Evolutionary conservation across 1,284 basidiomycete species (phyloP).

Genomic region (Schizophyllum commune): DNA sequence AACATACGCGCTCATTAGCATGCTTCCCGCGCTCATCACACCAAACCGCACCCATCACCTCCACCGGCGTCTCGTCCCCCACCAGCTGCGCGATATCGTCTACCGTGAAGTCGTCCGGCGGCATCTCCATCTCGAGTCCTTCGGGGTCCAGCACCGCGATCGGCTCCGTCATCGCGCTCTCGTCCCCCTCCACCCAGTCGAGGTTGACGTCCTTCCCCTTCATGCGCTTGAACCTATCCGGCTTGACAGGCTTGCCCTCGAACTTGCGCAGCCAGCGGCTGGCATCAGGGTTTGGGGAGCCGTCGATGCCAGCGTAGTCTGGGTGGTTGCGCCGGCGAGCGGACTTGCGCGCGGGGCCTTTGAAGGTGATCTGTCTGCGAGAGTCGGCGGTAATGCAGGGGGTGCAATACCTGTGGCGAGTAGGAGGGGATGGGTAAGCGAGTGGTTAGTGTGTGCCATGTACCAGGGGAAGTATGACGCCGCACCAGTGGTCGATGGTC

Average conservation of each 20-base stretch:
- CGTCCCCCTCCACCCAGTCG: constrained; percentile 68
- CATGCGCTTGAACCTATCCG: constrained; percentile 59
- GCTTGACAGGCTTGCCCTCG: constrained; percentile 53
- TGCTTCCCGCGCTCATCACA: no score
- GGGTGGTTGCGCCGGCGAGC: constrained; percentile 60
- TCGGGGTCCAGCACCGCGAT: constrained; percentile 68
- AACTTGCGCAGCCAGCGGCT: constrained; percentile 62
- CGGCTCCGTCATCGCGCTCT: constrained; percentile 66
- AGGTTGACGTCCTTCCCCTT: constrained; percentile 54
- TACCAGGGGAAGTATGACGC: background rate
- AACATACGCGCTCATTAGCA: background rate
- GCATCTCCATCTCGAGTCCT: constrained; percentile 84
- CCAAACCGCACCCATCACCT: constrained; percentile 70
- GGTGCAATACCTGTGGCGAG: constrained; percentile 55
- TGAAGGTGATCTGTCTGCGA: constrained; percentile 59
- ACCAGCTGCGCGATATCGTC: constrained; percentile 75
- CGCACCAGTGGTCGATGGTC: constrained; percentile 39
- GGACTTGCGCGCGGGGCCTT: constrained; percentile 72
- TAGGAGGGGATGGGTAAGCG: constrained; percentile 2
- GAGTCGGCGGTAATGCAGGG: constrained; percentile 53
- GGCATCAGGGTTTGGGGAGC: constrained; percentile 49
- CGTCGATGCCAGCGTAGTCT: constrained; percentile 70
- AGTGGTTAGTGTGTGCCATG: background rate
- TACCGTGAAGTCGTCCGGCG: constrained; percentile 57
- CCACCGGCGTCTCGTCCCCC: constrained; percentile 71